A percentile compares a stretch with the other conserved stretches of the same genome.
Evolutionary conservation across 1,139 yeast genomes (phyloP).

Genomic region (Lodderomyces beijingensis): DNA sequence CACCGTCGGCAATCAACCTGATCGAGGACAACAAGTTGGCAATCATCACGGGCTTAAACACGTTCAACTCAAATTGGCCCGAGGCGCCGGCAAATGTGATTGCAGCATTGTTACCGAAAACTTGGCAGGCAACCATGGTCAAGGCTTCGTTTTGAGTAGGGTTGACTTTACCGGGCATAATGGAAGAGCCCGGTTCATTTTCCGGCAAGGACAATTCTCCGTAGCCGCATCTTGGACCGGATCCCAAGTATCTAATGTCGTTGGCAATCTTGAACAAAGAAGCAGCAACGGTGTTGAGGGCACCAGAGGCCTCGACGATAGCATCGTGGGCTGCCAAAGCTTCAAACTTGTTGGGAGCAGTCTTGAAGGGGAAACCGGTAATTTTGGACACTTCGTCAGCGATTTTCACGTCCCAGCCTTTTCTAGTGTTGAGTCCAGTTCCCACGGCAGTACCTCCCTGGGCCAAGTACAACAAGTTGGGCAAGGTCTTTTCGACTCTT

Average conservation of each 20-base stretch:
- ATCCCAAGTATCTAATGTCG: constrained; percentile 95
- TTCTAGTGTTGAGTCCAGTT: constrained; percentile 91
- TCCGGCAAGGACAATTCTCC: constrained; percentile 95
- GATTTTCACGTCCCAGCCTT: constrained; percentile 81
- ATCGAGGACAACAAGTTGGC: constrained; percentile 83
- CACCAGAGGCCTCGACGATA: constrained; percentile 95
- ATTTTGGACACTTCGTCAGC: constrained; percentile 75
- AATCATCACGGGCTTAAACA: constrained; percentile 94
- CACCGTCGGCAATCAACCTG: constrained; percentile 85
- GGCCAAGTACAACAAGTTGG: constrained; percentile 76
- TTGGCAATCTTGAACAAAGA: constrained; percentile 95
- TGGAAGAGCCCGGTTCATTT: constrained; percentile 98
- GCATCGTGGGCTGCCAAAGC: constrained; percentile 99
- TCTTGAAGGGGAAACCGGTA: constrained; percentile 83
- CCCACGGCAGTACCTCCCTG: constrained; percentile 99
- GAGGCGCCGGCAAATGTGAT: constrained; percentile 97
- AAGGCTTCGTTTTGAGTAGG: constrained; percentile 99
- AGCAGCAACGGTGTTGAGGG: constrained; percentile 89
- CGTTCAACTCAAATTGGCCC: constrained; percentile 97
- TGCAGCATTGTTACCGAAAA: constrained; percentile 92
- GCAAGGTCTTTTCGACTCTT: constrained; percentile 74
- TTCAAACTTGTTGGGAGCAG: constrained; percentile 98
- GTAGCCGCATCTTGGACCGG: constrained; percentile 99
- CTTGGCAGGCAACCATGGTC: constrained; percentile 98
- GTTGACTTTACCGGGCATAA: constrained; percentile 99